phyloP scores from a whole-genome alignment of 495 filamentous ascomycete species.

The Xylaria nigripes region DNA sequence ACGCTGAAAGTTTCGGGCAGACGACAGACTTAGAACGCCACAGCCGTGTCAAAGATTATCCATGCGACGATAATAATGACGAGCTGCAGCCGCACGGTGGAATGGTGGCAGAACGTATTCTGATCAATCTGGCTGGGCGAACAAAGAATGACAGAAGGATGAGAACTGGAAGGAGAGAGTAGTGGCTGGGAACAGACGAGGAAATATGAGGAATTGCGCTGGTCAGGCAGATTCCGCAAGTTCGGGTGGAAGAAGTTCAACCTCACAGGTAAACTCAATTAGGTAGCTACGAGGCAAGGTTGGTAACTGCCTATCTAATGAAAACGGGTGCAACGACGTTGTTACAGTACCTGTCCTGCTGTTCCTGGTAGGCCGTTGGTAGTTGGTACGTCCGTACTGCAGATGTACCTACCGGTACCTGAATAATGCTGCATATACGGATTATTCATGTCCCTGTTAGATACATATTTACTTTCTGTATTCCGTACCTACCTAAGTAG shows the following conservation, averaged over 20 bases:
- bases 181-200: not conserved
- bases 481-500: too few species aligned
- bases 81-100: not conserved
- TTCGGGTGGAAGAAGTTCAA: constrained; percentile 4
- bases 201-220: not conserved
- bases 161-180: not conserved
- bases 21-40: not conserved
- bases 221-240: not conserved
- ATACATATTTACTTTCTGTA: too few species aligned
- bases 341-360: too few species aligned
- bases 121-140: not conserved
- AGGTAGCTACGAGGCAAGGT: not conserved
- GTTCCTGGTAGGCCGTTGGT: too few species aligned
- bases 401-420: too few species aligned
- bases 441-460: too few species aligned
- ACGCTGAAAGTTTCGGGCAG: not conserved
- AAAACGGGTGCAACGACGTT: too few species aligned
- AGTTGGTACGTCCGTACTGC: too few species aligned
- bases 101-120: not conserved
- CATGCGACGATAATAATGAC: constrained; percentile 1
- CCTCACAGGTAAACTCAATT: constrained; percentile 2
- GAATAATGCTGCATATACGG: too few species aligned
- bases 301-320: too few species aligned
- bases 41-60: constrained; percentile 1
- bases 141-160: not conserved